These are phyloP conservation scores for Penicillium decumbens DNA, from an alignment of 2,329 filamentous ascomycete genomes.

Conservation along the genomic window DNA sequence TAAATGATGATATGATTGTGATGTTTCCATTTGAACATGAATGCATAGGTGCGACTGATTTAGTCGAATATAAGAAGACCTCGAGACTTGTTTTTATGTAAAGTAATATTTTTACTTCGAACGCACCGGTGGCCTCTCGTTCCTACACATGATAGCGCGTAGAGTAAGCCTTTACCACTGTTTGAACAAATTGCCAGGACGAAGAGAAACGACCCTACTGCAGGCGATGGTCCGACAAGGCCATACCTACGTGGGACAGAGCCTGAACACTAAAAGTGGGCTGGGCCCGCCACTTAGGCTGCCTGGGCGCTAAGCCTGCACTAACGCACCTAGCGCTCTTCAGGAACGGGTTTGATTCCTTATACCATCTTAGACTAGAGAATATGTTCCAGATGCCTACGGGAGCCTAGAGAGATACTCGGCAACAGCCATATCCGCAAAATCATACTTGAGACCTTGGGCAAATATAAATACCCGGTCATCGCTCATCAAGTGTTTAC, in stretches of 20 bases:
- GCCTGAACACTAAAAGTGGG: not conserved
- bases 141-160: no score
- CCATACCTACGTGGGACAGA: not conserved
- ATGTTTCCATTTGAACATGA: not conserved
- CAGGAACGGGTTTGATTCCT: not conserved
- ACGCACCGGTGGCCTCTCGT: no score
- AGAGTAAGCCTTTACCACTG: no score
- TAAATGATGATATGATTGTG: conserved; percentile 20
- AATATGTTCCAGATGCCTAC: not conserved
- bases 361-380: not conserved
- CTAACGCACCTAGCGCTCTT: not conserved
- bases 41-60: not conserved
- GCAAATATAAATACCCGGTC: not conserved
- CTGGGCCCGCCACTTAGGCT: not conserved
- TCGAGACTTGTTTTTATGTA: not conserved
- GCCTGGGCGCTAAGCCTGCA: not conserved
- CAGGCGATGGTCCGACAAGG: not conserved
- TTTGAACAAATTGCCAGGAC: no score
- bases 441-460: not conserved
- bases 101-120: no score
- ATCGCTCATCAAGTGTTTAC: not conserved
- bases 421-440: not conserved
- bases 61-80: not conserved
- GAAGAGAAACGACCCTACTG: not conserved
- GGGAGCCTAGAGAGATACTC: not conserved